Percentiles rank a stretch among this genome's conserved stretches.
These are phyloP conservation scores for Chernovozyma aurita DNA, from an alignment of 1,139 yeast species.

Conservation along the genomic window DNA sequence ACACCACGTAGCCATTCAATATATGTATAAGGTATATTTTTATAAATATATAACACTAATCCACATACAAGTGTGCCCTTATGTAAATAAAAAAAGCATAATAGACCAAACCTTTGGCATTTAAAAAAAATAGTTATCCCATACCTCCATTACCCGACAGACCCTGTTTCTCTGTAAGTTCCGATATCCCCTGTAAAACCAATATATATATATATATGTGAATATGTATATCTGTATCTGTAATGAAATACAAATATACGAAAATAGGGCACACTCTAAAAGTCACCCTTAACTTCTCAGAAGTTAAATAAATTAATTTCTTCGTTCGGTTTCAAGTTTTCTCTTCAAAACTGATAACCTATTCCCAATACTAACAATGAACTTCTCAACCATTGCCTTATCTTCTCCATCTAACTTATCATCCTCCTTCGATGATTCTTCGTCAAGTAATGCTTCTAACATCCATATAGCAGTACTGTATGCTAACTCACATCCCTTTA, in stretches of 20 bases:
- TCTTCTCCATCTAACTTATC: slow-evolving; percentile 65
- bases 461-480: slow-evolving; percentile 94
- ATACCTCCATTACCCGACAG: background rate
- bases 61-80: background rate
- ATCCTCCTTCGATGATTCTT: slow-evolving; percentile 30
- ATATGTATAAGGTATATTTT: background rate
- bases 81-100: background rate
- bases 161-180: background rate
- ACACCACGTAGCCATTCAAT: too few species aligned
- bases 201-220: too few species aligned
- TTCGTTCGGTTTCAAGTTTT: slow-evolving; percentile 22
- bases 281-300: too few species aligned
- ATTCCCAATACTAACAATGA: slow-evolving; percentile 68
- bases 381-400: slow-evolving; percentile 67
- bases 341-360: slow-evolving; percentile 57
- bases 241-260: background rate
- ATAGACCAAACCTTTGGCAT: background rate
- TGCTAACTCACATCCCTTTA: slow-evolving; percentile 77
- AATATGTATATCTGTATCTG: background rate
- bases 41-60: background rate
- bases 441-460: slow-evolving; percentile 79
- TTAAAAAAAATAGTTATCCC: background rate
- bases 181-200: background rate
- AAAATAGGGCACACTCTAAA: too few species aligned
- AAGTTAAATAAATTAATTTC: background rate